Percentiles rank a stretch among this genome's conserved stretches.
Conservation (phyloP, 2,329 filamentous ascomycete genomes). For the Colletotrichum chrysophilum region DNA sequence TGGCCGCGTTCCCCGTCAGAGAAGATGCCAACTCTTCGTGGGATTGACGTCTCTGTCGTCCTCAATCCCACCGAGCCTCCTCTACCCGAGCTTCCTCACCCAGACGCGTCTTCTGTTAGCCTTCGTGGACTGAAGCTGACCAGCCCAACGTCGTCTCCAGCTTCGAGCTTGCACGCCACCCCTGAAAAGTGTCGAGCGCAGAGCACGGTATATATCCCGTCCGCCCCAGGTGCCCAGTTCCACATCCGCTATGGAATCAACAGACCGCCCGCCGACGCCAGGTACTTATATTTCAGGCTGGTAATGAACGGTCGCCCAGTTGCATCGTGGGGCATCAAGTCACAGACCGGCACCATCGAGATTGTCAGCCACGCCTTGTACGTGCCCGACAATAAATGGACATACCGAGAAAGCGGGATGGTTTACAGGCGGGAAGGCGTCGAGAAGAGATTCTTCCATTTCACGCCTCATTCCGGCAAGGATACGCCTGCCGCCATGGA, state of each 20-base stretch:
- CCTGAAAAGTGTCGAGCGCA: conserved; percentile 41
- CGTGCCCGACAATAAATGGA: conserved; percentile 48
- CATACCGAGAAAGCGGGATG: conserved; percentile 40
- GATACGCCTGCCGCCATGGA: conserved; percentile 50
- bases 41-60: conserved; percentile 51
- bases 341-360: conserved; percentile 36
- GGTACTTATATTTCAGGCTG: conserved; percentile 59
- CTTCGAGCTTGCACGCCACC: conserved; percentile 24
- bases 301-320: conserved; percentile 58
- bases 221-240: conserved; percentile 57
- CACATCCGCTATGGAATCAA: conserved; percentile 53
- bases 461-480: conserved; percentile 42
- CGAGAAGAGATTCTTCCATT: conserved; percentile 56
- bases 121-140: conserved; percentile 27
- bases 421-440: conserved; percentile 42
- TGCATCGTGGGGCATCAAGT: conserved; percentile 58
- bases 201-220: conserved; percentile 63
- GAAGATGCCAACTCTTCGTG: conserved; percentile 55
- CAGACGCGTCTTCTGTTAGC: conserved; percentile 51
- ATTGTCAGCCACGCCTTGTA: conserved; percentile 53
- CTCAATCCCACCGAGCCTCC: conserved; percentile 37
- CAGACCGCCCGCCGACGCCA: conserved; percentile 31
- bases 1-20: neutral
- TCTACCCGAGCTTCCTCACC: conserved; percentile 61
- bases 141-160: neutral